These are phyloP conservation scores for Epichloe sibirici DNA, from an alignment of 2,329 filamentous ascomycete genomes.

Conservation along the genomic window DNA sequence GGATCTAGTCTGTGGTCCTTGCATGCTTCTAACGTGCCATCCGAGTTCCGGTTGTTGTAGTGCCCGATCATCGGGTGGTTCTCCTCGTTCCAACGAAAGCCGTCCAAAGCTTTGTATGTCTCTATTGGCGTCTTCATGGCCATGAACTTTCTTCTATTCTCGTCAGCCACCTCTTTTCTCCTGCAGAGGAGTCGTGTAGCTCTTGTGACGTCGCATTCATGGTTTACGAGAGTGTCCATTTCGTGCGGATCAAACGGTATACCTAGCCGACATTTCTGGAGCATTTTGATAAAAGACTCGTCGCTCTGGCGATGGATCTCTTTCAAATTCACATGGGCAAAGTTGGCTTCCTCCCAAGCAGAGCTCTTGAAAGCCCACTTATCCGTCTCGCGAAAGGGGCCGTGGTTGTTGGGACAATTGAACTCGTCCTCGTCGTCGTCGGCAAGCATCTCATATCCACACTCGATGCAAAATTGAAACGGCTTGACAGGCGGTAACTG, in stretches of 20 bases:
- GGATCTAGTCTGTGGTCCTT: constrained; percentile 8
- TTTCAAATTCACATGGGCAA: constrained; percentile 38
- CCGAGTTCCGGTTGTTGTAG: neutral
- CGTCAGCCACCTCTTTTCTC: constrained; percentile 3
- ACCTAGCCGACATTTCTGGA: constrained; percentile 43
- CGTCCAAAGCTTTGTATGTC: neutral
- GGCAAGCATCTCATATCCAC: constrained; percentile 11
- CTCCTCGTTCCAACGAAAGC: neutral
- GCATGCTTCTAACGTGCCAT: constrained; percentile 6
- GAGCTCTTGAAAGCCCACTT: constrained; percentile 49
- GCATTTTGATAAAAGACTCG: constrained; percentile 36
- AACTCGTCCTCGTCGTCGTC: neutral
- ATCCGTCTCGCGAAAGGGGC: constrained; percentile 26
- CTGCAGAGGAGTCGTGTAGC: constrained; percentile 10
- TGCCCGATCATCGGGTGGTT: neutral
- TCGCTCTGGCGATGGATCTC: constrained; percentile 47
- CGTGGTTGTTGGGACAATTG: neutral
- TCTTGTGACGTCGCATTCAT: constrained; percentile 24
- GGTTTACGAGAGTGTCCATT: constrained; percentile 30
- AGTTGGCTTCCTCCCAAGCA: constrained; percentile 42
- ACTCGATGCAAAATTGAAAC: constrained; percentile 23
- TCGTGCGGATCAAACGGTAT: constrained; percentile 24
- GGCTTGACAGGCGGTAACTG: constrained; percentile 48
- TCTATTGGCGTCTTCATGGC: neutral
- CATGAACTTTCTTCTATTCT: neutral